Conservation (phyloP, 495 filamentous ascomycete species). For the Hypoxylon perforatum region DNA sequence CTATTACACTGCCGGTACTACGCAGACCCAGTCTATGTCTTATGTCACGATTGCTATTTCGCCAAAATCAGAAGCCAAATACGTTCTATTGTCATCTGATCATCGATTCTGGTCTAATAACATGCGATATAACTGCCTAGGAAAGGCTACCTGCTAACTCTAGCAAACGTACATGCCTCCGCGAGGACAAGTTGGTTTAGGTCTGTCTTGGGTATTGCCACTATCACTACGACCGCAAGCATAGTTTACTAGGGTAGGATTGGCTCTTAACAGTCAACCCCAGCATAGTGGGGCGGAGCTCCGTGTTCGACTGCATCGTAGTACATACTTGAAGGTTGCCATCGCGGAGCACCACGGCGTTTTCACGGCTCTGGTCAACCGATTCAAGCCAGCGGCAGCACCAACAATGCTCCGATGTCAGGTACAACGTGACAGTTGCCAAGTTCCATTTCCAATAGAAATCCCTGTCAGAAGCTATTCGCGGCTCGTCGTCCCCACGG, state of each 20-base stretch:
- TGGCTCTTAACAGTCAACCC: not conserved
- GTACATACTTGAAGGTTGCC: not conserved
- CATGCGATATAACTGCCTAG: not conserved
- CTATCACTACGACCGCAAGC: not conserved
- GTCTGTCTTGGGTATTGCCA: conserved; percentile 3
- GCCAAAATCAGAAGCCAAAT: conserved; percentile 8
- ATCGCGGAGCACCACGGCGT: conserved; percentile 4
- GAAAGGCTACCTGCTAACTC: conserved; percentile 1
- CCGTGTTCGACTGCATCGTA: conserved; percentile 1
- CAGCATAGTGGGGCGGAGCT: not conserved
- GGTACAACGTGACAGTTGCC: conserved; percentile 17
- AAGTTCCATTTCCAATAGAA: conserved; percentile 5
- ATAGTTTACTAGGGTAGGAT: not conserved
- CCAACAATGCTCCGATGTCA: conserved; percentile 3
- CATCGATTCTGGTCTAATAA: conserved; percentile 4
- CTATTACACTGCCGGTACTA: conserved; percentile 26
- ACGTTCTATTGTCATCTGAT: conserved; percentile 24
- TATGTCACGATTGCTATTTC: conserved; percentile 16
- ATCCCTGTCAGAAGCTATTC: conserved; percentile 9
- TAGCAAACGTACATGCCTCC: not conserved
- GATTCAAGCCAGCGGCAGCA: conserved; percentile 11
- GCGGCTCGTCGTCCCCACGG: conserved; percentile 15
- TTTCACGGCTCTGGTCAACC: conserved; percentile 1
- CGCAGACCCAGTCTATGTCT: not conserved
- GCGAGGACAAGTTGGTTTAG: not conserved